Percentiles rank a stretch among this genome's conserved stretches.
Evolutionary conservation across 257 asterid species (phyloP).

Genomic region (Solanum piurae): DNA sequence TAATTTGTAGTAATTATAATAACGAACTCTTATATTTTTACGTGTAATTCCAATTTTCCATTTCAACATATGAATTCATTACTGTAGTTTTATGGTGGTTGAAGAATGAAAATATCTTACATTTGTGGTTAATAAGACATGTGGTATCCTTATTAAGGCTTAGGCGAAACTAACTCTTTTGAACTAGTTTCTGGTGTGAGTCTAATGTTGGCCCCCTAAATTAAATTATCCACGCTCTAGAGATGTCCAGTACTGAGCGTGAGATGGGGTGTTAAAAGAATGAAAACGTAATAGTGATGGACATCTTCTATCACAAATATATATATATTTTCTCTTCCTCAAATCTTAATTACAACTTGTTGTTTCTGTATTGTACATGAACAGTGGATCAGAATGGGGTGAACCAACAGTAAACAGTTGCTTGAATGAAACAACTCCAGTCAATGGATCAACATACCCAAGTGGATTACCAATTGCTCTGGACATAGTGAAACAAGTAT

Average conservation of each 20-base stretch:
- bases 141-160: background rate
- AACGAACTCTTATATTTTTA: background rate
- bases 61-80: no score
- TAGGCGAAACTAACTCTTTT: background rate
- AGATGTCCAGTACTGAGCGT: background rate
- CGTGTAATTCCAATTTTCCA: no score
- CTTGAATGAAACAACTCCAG: slow-evolving; percentile 26
- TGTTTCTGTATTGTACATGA: background rate
- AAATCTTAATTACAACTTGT: no score
- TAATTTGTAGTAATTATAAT: no score
- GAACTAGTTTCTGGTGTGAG: background rate
- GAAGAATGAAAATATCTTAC: no score
- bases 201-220: background rate
- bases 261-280: background rate
- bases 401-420: slow-evolving; percentile 22
- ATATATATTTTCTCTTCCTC: no score
- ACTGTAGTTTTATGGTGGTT: no score
- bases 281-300: no score
- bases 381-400: slow-evolving; percentile 53
- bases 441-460: slow-evolving; percentile 33
- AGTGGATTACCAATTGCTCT: slow-evolving; percentile 31
- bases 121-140: background rate
- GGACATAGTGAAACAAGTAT: slow-evolving; percentile 22
- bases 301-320: no score
- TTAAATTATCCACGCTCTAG: background rate